A percentile compares a stretch with the other conserved stretches of the same genome.
Conservation (phyloP, 2,329 filamentous ascomycete species). For the Periconia digitata region DNA sequence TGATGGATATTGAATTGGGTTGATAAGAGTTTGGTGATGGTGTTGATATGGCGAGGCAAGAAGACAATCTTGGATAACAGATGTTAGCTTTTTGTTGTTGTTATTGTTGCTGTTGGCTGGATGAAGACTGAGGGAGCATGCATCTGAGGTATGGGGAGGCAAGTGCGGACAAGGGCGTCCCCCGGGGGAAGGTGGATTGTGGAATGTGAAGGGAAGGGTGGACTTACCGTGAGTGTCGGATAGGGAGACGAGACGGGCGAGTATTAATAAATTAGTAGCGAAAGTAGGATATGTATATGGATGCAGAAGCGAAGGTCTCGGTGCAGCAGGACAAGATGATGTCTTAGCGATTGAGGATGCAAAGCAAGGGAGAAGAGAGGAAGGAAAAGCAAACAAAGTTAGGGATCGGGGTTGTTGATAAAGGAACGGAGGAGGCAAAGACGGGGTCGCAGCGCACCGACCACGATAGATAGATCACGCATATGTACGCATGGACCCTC, state of each 20-base stretch:
- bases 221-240: constrained; percentile 9
- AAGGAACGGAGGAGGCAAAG: constrained; percentile 30
- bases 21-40: constrained; percentile 6
- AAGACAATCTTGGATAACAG: too few relatives aligned
- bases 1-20: too few relatives aligned
- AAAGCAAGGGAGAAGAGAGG: constrained; percentile 12
- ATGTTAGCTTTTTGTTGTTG: constrained; percentile 2
- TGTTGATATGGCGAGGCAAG: too few relatives aligned
- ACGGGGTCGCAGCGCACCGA: too few relatives aligned
- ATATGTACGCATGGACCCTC: constrained; percentile 8
- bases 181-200: constrained; percentile 16
- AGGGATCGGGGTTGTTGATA: constrained; percentile 20
- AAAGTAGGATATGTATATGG: constrained; percentile 2
- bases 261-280: constrained; percentile 10
- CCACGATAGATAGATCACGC: neutral
- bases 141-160: neutral
- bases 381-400: constrained; percentile 7
- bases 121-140: neutral
- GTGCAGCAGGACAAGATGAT: too few relatives aligned
- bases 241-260: constrained; percentile 7
- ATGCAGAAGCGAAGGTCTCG: constrained; percentile 5
- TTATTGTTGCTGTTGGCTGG: too few relatives aligned
- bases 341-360: constrained; percentile 34
- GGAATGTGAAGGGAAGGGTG: constrained; percentile 13
- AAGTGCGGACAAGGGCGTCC: neutral